Conservation (phyloP, 306 rosid genomes). For the Purshia tridentata region DNA sequence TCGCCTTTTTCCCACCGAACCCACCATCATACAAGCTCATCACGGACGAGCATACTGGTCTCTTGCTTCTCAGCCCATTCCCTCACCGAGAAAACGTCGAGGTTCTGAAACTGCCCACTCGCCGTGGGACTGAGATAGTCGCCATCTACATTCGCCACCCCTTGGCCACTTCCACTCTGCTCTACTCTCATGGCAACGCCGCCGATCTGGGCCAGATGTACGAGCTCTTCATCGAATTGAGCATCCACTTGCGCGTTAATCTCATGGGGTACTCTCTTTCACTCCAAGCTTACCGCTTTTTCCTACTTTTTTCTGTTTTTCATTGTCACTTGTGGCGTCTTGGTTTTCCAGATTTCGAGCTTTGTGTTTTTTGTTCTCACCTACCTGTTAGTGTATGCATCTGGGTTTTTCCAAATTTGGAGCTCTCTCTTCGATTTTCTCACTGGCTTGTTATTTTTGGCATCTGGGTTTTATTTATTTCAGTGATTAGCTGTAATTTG, state of each 20-base stretch:
- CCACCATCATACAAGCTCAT: constrained; percentile 77
- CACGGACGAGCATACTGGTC: constrained; percentile 60
- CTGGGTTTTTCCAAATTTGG: constrained; percentile 12
- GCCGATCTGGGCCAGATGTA: constrained; percentile 99
- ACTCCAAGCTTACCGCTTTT: constrained; percentile 7
- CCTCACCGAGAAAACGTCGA: constrained; percentile 94
- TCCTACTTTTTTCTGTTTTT: constrained; percentile 3
- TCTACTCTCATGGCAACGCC: constrained; percentile 95
- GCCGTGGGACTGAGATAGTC: constrained; percentile 73
- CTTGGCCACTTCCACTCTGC: constrained; percentile 80
- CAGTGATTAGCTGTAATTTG: neutral
- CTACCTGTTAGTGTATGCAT: neutral
- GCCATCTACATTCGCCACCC: constrained; percentile 85
- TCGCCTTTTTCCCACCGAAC: constrained; percentile 92
- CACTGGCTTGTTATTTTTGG: neutral
- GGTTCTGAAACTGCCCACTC: constrained; percentile 68
- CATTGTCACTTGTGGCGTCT: constrained; percentile 5
- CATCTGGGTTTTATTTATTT: constrained; percentile 16
- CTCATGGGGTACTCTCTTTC: constrained; percentile 71
- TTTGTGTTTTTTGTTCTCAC: neutral
- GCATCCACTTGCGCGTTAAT: constrained; percentile 83
- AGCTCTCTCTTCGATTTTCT: constrained; percentile 1
- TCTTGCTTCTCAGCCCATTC: constrained; percentile 67
- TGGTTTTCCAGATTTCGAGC: constrained; percentile 16
- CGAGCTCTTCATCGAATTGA: constrained; percentile 81